These are phyloP conservation scores for Saccharomyces mikatae DNA, from an alignment of 805 yeast species.

Conservation along the genomic window DNA sequence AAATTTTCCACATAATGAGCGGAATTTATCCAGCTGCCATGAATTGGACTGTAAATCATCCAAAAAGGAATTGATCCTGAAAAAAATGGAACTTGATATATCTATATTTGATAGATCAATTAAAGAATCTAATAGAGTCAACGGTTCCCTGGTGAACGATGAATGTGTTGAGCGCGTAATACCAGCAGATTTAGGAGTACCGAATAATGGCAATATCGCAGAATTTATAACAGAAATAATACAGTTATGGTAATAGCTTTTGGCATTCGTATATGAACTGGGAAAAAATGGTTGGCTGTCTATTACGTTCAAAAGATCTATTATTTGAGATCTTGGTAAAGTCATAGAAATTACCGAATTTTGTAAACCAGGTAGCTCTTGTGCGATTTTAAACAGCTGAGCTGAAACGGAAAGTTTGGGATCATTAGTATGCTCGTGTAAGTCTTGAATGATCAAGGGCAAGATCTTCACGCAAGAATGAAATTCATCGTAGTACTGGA, in stretches of 20 bases:
- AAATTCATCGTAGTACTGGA: slow-evolving; percentile 10
- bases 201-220: slow-evolving; percentile 10
- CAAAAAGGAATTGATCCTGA: slow-evolving; percentile 8
- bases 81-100: slow-evolving; percentile 8
- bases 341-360: slow-evolving; percentile 11
- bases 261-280: background rate
- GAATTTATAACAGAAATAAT: slow-evolving; percentile 4
- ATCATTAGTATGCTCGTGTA: background rate
- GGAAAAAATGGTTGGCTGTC: slow-evolving; percentile 7
- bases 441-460: slow-evolving; percentile 5
- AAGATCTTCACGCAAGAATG: slow-evolving; percentile 3
- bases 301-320: slow-evolving; percentile 2
- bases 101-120: slow-evolving; percentile 6
- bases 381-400: slow-evolving; percentile 5
- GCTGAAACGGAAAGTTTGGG: background rate
- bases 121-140: slow-evolving; percentile 5
- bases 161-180: background rate
- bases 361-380: slow-evolving; percentile 4
- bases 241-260: slow-evolving; percentile 11
- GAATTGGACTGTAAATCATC: slow-evolving; percentile 9
- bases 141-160: background rate
- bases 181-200: slow-evolving; percentile 1
- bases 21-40: slow-evolving; percentile 13
- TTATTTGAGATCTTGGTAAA: slow-evolving; percentile 5
- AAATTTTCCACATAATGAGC: slow-evolving; percentile 2